Percentiles rank a stretch among this genome's conserved stretches.
These are phyloP conservation scores for Podospora anserina DNA, from an alignment of 495 filamentous ascomycete species.

Conservation along the genomic window DNA sequence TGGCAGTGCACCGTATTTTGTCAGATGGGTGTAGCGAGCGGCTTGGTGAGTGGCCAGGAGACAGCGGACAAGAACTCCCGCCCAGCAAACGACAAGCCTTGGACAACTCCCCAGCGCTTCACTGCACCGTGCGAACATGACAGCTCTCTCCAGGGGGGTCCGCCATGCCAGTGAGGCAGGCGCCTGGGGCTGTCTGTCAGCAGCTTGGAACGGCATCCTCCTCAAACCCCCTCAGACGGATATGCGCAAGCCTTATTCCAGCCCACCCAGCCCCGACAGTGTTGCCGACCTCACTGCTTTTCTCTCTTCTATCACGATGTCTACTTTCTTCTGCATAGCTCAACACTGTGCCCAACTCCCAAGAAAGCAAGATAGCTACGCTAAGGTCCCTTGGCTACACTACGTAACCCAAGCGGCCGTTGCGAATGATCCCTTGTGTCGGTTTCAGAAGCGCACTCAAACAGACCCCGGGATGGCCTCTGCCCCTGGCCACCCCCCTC, in stretches of 20 bases:
- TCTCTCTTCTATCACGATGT: not conserved
- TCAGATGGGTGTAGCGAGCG: conserved; percentile 18
- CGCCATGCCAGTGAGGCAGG: not conserved
- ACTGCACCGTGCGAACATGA: conserved; percentile 7
- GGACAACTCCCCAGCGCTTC: not conserved
- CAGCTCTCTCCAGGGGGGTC: not conserved
- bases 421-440: conserved; percentile 4
- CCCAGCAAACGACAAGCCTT: conserved; percentile 5
- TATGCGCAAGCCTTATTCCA: not conserved
- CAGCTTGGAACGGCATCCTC: not conserved
- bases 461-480: conserved; percentile 3
- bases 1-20: conserved; percentile 23
- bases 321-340: not conserved
- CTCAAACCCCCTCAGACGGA: not conserved
- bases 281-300: not conserved
- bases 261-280: not conserved
- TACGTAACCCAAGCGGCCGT: not conserved
- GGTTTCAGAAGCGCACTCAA: conserved; percentile 8
- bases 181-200: not conserved
- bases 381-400: not conserved
- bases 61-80: not conserved
- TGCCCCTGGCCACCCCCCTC: conserved; percentile 6
- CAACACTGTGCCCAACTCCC: not conserved
- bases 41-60: conserved; percentile 9
- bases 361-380: not conserved